A percentile compares a stretch with the other conserved stretches of the same genome.
These are phyloP conservation scores for Malus fusca DNA, from an alignment of 306 rosid species.

Conservation along the genomic window DNA sequence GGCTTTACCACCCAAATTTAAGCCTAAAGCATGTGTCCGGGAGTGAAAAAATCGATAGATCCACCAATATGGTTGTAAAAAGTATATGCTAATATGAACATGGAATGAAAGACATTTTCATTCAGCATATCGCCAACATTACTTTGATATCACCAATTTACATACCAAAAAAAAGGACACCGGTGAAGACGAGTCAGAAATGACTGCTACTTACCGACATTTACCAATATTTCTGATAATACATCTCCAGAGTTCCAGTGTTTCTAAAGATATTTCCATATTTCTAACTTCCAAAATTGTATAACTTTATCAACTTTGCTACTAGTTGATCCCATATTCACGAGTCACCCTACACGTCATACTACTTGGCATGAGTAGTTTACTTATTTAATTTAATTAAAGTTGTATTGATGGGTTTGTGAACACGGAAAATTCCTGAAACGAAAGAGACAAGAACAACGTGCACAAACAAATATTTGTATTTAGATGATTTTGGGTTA, in stretches of 20 bases:
- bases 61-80: not conserved
- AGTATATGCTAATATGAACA: not conserved
- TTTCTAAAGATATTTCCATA: not conserved
- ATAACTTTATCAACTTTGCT: not conserved
- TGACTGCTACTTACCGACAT: not conserved
- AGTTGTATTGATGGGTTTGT: not conserved
- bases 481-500: too few relatives aligned
- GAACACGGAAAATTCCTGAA: too few relatives aligned
- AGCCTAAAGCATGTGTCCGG: not conserved
- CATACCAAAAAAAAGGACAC: not conserved
- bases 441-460: too few relatives aligned
- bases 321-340: not conserved
- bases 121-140: not conserved
- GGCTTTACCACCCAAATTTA: not conserved
- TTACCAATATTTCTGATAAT: not conserved
- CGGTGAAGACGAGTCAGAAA: not conserved
- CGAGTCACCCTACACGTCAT: not conserved
- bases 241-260: not conserved
- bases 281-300: not conserved
- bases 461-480: too few relatives aligned
- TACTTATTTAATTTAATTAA: not conserved
- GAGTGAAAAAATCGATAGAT: not conserved
- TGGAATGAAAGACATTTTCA: not conserved
- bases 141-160: not conserved
- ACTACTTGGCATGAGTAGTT: not conserved